Evolutionary conservation across 2,329 filamentous ascomycete species (phyloP).

Genomic region (Xylariaceae sp.): DNA sequence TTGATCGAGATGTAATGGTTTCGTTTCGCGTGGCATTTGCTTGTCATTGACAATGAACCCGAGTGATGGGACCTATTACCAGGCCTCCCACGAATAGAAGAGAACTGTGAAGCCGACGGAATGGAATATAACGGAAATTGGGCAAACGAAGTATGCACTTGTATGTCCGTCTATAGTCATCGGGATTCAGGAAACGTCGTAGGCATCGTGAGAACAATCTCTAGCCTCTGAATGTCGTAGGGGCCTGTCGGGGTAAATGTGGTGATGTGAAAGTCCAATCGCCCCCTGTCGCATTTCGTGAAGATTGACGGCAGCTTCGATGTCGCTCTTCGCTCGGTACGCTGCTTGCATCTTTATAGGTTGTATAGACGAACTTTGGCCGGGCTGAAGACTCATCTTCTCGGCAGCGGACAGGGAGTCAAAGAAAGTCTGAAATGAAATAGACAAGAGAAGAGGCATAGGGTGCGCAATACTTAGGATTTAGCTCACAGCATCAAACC

Average conservation of each 20-base stretch:
- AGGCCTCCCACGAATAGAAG: neutral
- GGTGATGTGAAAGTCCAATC: neutral
- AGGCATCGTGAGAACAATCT: neutral
- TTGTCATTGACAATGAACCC: neutral
- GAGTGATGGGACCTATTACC: neutral
- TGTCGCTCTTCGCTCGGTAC: neutral
- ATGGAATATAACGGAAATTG: neutral
- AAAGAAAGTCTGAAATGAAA: neutral
- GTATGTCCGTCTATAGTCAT: neutral
- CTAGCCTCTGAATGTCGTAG: neutral
- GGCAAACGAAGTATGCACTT: neutral
- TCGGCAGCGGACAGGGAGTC: neutral
- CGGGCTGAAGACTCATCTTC: neutral
- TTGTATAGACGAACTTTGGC: neutral
- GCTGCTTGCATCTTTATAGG: neutral
- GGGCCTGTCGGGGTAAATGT: neutral
- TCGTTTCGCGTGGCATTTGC: neutral
- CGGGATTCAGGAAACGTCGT: too few relatives aligned
- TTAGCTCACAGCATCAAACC: slow-evolving; percentile 1
- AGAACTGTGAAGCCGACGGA: neutral
- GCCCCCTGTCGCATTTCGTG: neutral
- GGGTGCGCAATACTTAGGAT: neutral
- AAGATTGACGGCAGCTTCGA: neutral
- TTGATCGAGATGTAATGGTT: neutral
- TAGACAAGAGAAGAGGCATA: neutral